These are phyloP conservation scores for Hibiscus trionum DNA, from an alignment of 345 rosid genomes.

Conservation along the genomic window DNA sequence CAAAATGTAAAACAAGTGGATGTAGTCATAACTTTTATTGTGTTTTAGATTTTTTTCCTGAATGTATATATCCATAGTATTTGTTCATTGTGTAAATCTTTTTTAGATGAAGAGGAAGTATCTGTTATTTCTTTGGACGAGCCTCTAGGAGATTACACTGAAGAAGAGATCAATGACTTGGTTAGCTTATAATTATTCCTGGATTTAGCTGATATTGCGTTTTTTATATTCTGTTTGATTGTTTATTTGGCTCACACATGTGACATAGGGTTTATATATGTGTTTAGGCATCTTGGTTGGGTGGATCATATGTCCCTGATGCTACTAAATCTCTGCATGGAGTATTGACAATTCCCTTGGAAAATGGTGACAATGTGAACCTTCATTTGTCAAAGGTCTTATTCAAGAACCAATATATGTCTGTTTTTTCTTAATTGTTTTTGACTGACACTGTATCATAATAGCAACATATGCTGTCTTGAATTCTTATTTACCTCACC, in stretches of 20 bases:
- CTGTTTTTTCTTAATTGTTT: background rate
- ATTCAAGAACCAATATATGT: constrained; percentile 10
- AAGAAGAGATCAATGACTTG: constrained; percentile 53
- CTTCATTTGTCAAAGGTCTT: constrained; percentile 64
- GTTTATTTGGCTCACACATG: background rate
- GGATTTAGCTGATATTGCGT: background rate
- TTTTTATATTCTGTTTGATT: background rate
- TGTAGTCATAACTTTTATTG: background rate
- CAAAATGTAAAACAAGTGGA: constrained; percentile 3
- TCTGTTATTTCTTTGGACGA: constrained; percentile 52
- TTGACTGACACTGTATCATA: constrained; percentile 5
- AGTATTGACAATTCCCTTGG: constrained; percentile 48
- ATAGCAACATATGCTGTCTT: background rate
- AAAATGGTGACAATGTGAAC: constrained; percentile 27
- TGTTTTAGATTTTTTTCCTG: background rate
- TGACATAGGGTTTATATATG: background rate
- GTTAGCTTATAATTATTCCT: constrained; percentile 21
- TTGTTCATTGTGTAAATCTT: constrained; percentile 5
- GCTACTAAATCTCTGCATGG: constrained; percentile 40
- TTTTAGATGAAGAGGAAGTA: constrained; percentile 63
- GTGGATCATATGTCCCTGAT: constrained; percentile 40
- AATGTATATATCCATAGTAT: background rate
- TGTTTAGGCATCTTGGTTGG: constrained; percentile 66
- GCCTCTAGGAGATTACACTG: constrained; percentile 29
- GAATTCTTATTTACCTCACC: background rate